Evolutionary conservation across 805 yeast species (phyloP).

Genomic region (Babjeviella inositovora): DNA sequence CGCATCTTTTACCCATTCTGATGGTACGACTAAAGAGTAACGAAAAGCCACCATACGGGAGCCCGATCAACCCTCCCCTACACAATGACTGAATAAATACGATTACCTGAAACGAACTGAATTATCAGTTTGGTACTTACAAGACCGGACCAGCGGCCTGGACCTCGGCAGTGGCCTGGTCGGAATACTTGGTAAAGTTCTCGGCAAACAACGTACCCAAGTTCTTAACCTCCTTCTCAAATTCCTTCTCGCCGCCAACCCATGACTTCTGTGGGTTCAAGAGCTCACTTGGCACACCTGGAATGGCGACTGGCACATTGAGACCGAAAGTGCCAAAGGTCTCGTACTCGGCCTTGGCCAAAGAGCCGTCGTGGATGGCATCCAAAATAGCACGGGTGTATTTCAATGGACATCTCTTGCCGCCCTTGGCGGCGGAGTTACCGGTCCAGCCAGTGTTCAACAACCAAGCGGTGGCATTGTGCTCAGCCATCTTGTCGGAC

Average conservation of each 20-base stretch:
- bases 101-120: too few relatives aligned
- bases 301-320: constrained; percentile 68
- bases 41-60: too few relatives aligned
- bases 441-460: constrained; percentile 99
- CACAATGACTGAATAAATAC: too few relatives aligned
- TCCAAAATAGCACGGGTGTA: constrained; percentile 95
- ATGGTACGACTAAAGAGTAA: too few relatives aligned
- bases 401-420: constrained; percentile 94
- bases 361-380: constrained; percentile 84
- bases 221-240: too few relatives aligned
- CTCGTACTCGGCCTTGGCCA: constrained; percentile 70
- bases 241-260: too few relatives aligned
- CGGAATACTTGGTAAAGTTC: constrained; percentile 75
- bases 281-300: constrained; percentile 70
- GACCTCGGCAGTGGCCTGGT: constrained; percentile 74
- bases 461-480: constrained; percentile 89
- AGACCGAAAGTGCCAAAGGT: constrained; percentile 76
- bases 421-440: constrained; percentile 80
- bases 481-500: constrained; percentile 79
- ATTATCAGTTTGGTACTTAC: too few relatives aligned
- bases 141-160: constrained; percentile 81
- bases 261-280: constrained; percentile 80
- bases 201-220: constrained; percentile 70
- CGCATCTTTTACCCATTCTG: too few relatives aligned
- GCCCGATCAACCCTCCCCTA: too few relatives aligned